Percentiles rank a stretch among this genome's conserved stretches.
Evolutionary conservation across 345 rosid genomes (phyloP).

Genomic region (Syzygium oleosum): DNA sequence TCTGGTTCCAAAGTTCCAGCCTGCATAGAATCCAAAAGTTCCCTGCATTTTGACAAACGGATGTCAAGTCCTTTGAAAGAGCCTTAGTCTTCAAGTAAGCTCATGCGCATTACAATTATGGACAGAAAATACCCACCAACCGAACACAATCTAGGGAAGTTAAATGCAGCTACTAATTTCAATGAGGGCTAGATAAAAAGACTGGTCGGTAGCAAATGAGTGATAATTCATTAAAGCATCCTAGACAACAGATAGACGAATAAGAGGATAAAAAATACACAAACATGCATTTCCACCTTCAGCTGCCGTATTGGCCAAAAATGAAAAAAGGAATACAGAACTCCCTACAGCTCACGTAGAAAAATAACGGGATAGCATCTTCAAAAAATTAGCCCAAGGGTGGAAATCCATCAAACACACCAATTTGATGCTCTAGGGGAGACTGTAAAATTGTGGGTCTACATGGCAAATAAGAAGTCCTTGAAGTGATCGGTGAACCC

Average conservation of each 20-base stretch:
- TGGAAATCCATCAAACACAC: neutral
- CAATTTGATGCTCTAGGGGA: rapidly evolving
- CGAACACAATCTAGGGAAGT: neutral
- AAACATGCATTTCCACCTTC: neutral
- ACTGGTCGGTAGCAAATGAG: neutral
- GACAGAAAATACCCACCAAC: neutral
- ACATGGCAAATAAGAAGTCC: neutral
- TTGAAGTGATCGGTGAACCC: neutral
- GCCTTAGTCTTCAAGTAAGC: neutral
- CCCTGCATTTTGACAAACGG: neutral
- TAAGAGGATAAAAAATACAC: neutral
- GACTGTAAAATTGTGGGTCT: neutral
- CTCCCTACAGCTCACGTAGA: neutral
- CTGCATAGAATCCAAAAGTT: slow-evolving; percentile 30
- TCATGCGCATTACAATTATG: neutral
- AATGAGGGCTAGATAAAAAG: neutral
- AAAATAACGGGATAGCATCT: neutral
- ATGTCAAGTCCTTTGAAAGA: neutral
- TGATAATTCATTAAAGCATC: neutral
- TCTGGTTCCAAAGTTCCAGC: slow-evolving; percentile 80
- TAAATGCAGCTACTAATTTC: neutral
- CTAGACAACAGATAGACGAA: neutral
- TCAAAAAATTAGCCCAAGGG: neutral
- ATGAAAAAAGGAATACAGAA: neutral
- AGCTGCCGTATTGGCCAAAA: neutral